These are phyloP conservation scores for Backusella macrospora DNA, from an alignment of 192 early-diverging fungal species.

Conservation along the genomic window DNA sequence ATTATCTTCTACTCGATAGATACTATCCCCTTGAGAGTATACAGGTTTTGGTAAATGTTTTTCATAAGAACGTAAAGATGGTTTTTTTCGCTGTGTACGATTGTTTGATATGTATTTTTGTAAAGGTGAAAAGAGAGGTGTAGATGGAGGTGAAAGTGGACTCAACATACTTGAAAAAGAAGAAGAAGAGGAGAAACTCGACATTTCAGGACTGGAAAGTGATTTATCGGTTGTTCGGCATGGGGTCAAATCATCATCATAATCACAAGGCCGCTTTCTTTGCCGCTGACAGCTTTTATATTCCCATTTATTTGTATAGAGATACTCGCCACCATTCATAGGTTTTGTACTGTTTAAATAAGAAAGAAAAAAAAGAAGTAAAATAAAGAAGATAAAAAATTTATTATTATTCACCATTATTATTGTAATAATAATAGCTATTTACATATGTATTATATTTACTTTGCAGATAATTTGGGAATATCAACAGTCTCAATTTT, in stretches of 20 bases:
- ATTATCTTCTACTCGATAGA: constrained; percentile 20
- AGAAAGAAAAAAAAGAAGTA: background rate
- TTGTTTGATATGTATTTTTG: background rate
- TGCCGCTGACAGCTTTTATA: constrained; percentile 43
- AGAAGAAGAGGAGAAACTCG: constrained; percentile 15
- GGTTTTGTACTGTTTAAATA: background rate
- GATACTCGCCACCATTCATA: background rate
- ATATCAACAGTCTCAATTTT: background rate
- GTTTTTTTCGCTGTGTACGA: constrained; percentile 21
- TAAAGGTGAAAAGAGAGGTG: constrained; percentile 2
- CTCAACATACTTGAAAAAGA: constrained; percentile 14
- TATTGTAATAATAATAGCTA: background rate
- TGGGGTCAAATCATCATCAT: background rate
- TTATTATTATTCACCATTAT: background rate
- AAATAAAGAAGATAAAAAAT: background rate
- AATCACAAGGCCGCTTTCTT: constrained; percentile 23
- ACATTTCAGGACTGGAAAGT: background rate
- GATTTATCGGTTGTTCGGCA: constrained; percentile 1
- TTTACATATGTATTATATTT: constrained; percentile 2
- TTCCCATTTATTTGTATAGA: constrained; percentile 10
- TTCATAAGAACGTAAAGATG: constrained; percentile 26
- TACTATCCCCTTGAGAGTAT: constrained; percentile 30
- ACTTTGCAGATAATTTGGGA: constrained; percentile 8
- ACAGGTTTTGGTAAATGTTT: constrained; percentile 26
- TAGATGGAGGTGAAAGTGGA: constrained; percentile 1